These are phyloP conservation scores for Hippophae rhamnoides DNA, from an alignment of 306 rosid genomes.

Conservation along the genomic window DNA sequence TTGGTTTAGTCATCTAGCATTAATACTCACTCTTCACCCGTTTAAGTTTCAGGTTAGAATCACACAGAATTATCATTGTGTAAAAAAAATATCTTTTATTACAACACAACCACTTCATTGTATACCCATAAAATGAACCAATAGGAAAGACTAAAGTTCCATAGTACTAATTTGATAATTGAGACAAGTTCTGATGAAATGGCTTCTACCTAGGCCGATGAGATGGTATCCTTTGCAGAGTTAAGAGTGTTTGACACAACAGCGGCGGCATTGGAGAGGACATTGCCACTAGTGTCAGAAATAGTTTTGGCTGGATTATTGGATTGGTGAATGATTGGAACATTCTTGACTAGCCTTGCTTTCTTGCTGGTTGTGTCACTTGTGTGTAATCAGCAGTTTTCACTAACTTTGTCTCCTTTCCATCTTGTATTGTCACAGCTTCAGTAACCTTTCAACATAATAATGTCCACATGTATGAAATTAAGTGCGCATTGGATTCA, in stretches of 20 bases:
- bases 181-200: too few species aligned
- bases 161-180: too few species aligned
- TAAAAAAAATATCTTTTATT: too few species aligned
- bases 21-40: too few species aligned
- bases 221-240: conserved; percentile 50
- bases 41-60: too few species aligned
- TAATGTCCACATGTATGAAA: background rate
- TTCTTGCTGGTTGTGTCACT: conserved; percentile 27
- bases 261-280: conserved; percentile 43
- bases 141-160: too few species aligned
- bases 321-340: conserved; percentile 43
- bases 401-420: conserved; percentile 42
- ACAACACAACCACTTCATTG: too few species aligned
- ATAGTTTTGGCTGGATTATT: conserved; percentile 19
- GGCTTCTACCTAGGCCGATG: too few species aligned
- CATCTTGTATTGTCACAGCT: conserved; percentile 9
- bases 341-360: conserved; percentile 33
- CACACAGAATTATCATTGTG: too few species aligned
- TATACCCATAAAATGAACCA: too few species aligned
- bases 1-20: too few species aligned
- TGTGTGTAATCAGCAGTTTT: conserved; percentile 29
- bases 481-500: background rate
- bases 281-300: conserved; percentile 34
- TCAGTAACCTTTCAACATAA: conserved; percentile 19
- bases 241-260: conserved; percentile 41